Base-by-base conservation (phyloP, 768 basidiomycete species). In the Suillus subaureus region DNA sequence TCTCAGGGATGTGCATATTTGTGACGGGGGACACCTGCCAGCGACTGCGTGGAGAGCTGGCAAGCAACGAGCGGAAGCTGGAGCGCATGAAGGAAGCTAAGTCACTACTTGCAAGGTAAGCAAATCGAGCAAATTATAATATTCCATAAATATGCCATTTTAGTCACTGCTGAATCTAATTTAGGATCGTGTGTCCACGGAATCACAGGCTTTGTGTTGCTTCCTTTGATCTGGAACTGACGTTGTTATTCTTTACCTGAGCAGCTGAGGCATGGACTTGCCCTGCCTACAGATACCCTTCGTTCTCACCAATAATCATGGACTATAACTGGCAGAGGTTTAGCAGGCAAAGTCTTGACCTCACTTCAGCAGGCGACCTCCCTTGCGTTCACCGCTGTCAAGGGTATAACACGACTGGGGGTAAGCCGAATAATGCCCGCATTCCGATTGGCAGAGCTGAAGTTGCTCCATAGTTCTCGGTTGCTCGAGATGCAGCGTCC, bases 321-420 rank as follows among this genome's bases (percentile, higher is more conserved):
- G 66, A 71, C 63, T 70, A 70, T 31, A 71, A 80, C 67, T 81
- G 80, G 77, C 78, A 82, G 72, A 79, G 73, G 67, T 79, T 74
- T 61, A 74, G 80, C 39, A 83, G 90, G 72, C 82, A 87, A 69
- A 83, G 88, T 64, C 80, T 93, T 64, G 89, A 91, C 71, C 76
- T 88, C 49, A 92, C 90, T 12, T 88, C 89, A 9, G 75, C 85
- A n/a, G 55, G 83, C 87, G 23, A 82, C 87, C 42, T 81, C 85
- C n/a, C 64, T 90, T 55, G 86, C 89, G 26, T 94, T 94, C 70
- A 84, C 82, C 31, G 86, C 86, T 12, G 90, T 84, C 9, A 92
- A 90, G 75, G 77, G 78, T 18, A 83, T 87, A 40, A 93, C 93
- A 13, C 84, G 84, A 66, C 78, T 93, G 62, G 89, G 90, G 65